Percentiles rank a stretch among this genome's conserved stretches.
Evolutionary conservation across 352 stramenopile species (phyloP).

Genomic region (Globisporangium polare): DNA sequence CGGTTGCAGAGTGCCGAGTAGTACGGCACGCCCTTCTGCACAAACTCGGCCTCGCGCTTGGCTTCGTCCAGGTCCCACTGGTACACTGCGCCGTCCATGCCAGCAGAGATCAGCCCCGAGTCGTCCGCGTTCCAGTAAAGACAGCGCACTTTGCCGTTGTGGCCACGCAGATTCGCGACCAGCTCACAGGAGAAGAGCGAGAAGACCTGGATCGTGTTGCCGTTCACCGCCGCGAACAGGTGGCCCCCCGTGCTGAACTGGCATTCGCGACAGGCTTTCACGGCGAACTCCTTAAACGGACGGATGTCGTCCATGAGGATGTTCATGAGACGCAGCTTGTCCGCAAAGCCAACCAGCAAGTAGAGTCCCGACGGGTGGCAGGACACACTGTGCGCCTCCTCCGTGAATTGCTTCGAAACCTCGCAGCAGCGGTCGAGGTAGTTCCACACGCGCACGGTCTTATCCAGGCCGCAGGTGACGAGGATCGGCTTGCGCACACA

Average conservation of each 20-base stretch:
- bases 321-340: slow-evolving; percentile 90
- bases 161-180: slow-evolving; percentile 86
- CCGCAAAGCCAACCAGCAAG: slow-evolving; percentile 86
- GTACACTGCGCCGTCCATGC: slow-evolving; percentile 92
- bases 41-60: slow-evolving; percentile 90
- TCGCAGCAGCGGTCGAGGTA: slow-evolving; percentile 88
- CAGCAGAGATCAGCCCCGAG: slow-evolving; percentile 81
- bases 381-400: slow-evolving; percentile 87
- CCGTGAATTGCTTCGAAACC: slow-evolving; percentile 83
- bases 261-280: slow-evolving; percentile 81
- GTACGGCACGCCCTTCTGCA: slow-evolving; percentile 92
- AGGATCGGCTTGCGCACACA: slow-evolving; percentile 91
- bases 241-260: slow-evolving; percentile 87
- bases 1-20: slow-evolving; percentile 84
- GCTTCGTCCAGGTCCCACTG: slow-evolving; percentile 91
- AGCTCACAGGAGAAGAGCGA: slow-evolving; percentile 90
- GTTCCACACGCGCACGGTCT: slow-evolving; percentile 91
- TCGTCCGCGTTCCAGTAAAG: slow-evolving; percentile 88
- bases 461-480: slow-evolving; percentile 88
- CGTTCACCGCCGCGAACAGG: slow-evolving; percentile 92
- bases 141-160: slow-evolving; percentile 91
- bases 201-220: slow-evolving; percentile 92
- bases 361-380: slow-evolving; percentile 91
- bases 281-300: slow-evolving; percentile 78
- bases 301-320: slow-evolving; percentile 92